A percentile compares a stretch with the other conserved stretches of the same genome.
Evolutionary conservation across 1,284 basidiomycete genomes (phyloP).

Genomic region (Lentinula novae-zelandiae): DNA sequence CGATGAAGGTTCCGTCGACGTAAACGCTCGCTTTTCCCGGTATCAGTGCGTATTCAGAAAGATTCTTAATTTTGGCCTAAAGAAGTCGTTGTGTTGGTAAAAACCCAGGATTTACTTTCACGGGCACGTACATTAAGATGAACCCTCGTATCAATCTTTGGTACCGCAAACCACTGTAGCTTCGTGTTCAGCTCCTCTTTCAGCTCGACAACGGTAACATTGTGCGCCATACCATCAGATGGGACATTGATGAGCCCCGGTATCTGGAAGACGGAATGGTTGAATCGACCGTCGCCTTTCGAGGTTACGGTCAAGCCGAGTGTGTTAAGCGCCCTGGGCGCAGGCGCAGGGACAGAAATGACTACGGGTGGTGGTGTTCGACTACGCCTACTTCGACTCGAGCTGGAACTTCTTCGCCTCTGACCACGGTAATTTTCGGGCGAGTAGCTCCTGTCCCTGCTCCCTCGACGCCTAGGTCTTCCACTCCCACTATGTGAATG

Average conservation of each 20-base stretch:
- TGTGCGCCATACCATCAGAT: constrained; percentile 27
- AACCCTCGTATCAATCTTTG: constrained; percentile 27
- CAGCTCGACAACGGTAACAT: constrained; percentile 29
- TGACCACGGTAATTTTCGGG: neutral
- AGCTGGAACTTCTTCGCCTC: neutral
- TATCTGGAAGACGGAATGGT: constrained; percentile 24
- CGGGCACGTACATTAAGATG: constrained; percentile 25
- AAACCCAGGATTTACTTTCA: neutral
- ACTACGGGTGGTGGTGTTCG: neutral
- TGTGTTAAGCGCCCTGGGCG: neutral
- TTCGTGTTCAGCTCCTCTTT: constrained; percentile 22
- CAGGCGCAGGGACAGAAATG: neutral
- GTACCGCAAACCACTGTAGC: constrained; percentile 34
- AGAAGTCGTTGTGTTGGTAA: neutral
- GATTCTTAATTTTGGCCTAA: constrained; percentile 35
- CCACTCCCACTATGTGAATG: neutral
- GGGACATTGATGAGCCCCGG: constrained; percentile 30
- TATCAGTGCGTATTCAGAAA: constrained; percentile 34
- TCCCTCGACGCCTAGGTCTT: neutral
- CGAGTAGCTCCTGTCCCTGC: neutral
- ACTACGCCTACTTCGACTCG: neutral
- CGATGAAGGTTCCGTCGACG: constrained; percentile 36
- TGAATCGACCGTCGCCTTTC: constrained; percentile 25
- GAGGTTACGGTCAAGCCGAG: constrained; percentile 12
- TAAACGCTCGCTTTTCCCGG: constrained; percentile 32